Evolutionary conservation across 176 grass and related monocot species (phyloP).

Genomic region (Aegilops bicornis): DNA sequence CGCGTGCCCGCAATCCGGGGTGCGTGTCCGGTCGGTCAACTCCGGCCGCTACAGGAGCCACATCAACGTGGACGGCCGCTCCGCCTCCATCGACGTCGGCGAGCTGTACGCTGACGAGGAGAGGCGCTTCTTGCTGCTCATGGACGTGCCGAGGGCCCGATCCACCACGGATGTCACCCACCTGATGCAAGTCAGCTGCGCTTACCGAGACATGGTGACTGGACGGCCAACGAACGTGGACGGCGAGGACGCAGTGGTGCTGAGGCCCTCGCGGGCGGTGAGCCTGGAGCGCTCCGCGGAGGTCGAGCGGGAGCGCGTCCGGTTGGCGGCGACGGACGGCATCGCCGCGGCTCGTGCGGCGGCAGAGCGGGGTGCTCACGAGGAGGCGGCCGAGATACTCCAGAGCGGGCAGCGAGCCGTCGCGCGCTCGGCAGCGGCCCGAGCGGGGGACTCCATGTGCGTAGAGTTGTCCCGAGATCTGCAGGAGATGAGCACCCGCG

Average conservation of each 20-base stretch:
- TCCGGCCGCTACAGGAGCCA: slow-evolving; percentile 59
- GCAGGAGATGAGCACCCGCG: slow-evolving; percentile 58
- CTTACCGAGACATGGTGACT: slow-evolving; percentile 60
- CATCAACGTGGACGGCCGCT: slow-evolving; percentile 35
- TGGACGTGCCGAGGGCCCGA: slow-evolving; percentile 44
- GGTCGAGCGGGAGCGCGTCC: slow-evolving; percentile 56
- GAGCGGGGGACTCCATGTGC: slow-evolving; percentile 42
- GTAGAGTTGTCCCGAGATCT: slow-evolving; percentile 44
- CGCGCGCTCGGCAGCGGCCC: slow-evolving; percentile 33
- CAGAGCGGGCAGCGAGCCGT: slow-evolving; percentile 19
- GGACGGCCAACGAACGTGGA: slow-evolving; percentile 36
- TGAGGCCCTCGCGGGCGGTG: slow-evolving; percentile 20
- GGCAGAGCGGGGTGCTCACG: slow-evolving; percentile 43
- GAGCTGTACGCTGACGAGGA: slow-evolving; percentile 90
- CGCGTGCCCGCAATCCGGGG: slow-evolving; percentile 45
- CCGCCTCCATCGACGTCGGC: slow-evolving; percentile 58
- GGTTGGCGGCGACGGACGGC: slow-evolving; percentile 29
- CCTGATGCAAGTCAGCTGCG: slow-evolving; percentile 50
- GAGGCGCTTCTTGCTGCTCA: slow-evolving; percentile 70
- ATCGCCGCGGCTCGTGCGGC: slow-evolving; percentile 43
- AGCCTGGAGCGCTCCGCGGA: slow-evolving; percentile 35
- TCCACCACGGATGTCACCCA: slow-evolving; percentile 6
- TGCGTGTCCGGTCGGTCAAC: slow-evolving; percentile 41
- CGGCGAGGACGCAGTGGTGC: slow-evolving; percentile 42
- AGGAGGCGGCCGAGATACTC: slow-evolving; percentile 47